Evolutionary conservation across 345 rosid genomes (phyloP), one percentile per base, ranked within the genome.

Genomic region (Kernera saxatilis): DNA sequence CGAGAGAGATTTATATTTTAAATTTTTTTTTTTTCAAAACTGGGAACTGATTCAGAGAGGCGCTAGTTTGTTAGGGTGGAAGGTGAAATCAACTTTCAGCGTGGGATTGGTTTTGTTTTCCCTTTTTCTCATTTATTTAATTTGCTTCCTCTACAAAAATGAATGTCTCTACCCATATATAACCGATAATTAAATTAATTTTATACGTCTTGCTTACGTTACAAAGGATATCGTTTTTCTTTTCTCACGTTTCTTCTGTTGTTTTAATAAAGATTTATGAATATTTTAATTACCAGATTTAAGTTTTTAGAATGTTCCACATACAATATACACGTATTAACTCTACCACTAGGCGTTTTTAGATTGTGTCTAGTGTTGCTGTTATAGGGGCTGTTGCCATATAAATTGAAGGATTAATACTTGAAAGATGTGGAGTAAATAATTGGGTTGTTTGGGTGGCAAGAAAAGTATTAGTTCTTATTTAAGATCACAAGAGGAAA

Each of bases 71-170:
- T 59, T 67, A 18, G 8, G 12, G 33, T 62, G 79, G 79, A 69
- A 76, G 79, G 79, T 76, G 75, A 63, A 29, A 43, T 52, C 14
- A 40, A 69, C 79, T 69, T 76, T 69, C 25, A 45, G 75, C 75
- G 67, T 75, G 74, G 59, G 71, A 21, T 50, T 3, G 8, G 1
- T 23, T 25, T 58, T 53, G 1, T 15, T 35, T 19, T 43, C 2
- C 14, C 3, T 26, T 26, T 15, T 8, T 11, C 3, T 19, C 0
- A 2, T 67, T 9, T 59, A 5, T 55, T 48, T 29, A 8, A 19
- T 33, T 11, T 8, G n/a, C n/a, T 56, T 19, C 25, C 33, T 50
- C 5, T 27, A 8, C 1, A 22, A 13, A 7, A 3, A 3, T 9
- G 39, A 35, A 35, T 21, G 26, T 50, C 10, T 50, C 2, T 14